Percentiles rank a stretch among this genome's conserved stretches.
These are phyloP conservation scores for Caloboletus firmus DNA, from an alignment of 1,284 basidiomycete genomes.

Conservation along the genomic window DNA sequence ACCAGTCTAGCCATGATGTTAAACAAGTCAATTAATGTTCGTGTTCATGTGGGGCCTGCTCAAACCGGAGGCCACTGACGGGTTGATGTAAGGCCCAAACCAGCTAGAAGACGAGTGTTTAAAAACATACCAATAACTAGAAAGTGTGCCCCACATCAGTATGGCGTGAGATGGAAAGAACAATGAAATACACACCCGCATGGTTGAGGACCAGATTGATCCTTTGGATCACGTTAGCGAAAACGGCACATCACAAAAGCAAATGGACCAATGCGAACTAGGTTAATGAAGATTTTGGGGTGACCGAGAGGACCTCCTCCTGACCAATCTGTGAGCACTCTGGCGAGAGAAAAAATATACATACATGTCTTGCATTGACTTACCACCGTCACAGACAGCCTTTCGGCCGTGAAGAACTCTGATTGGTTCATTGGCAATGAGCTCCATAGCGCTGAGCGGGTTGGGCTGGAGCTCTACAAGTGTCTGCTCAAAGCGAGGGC, in stretches of 20 bases:
- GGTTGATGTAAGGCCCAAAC: conserved; percentile 12
- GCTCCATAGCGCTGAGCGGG: conserved; percentile 88
- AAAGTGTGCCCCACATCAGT: conserved; percentile 13
- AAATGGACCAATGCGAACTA: conserved; percentile 51
- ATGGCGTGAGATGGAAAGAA: neutral
- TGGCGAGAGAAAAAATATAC: neutral
- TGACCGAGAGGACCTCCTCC: conserved; percentile 96
- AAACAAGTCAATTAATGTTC: conserved; percentile 36
- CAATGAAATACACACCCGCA: conserved; percentile 65
- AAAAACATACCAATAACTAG: conserved; percentile 77
- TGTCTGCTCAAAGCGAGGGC: conserved; percentile 92
- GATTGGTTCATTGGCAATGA: conserved; percentile 86
- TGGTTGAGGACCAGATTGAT: conserved; percentile 72
- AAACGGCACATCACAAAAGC: conserved; percentile 6
- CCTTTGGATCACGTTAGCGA: conserved; percentile 48
- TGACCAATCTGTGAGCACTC: conserved; percentile 38
- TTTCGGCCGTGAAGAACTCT: conserved; percentile 77
- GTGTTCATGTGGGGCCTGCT: conserved; percentile 57
- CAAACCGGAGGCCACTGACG: conserved; percentile 78
- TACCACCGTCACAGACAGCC: conserved; percentile 93
- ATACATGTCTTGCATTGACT: conserved; percentile 34
- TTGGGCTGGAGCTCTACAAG: conserved; percentile 83
- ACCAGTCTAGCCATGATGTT: neutral
- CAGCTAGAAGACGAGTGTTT: conserved; percentile 9
- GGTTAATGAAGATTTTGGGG: conserved; percentile 95